These are phyloP conservation scores for Trichoderma simmonsii DNA, from an alignment of 2,329 filamentous ascomycete species.

Conservation along the genomic window DNA sequence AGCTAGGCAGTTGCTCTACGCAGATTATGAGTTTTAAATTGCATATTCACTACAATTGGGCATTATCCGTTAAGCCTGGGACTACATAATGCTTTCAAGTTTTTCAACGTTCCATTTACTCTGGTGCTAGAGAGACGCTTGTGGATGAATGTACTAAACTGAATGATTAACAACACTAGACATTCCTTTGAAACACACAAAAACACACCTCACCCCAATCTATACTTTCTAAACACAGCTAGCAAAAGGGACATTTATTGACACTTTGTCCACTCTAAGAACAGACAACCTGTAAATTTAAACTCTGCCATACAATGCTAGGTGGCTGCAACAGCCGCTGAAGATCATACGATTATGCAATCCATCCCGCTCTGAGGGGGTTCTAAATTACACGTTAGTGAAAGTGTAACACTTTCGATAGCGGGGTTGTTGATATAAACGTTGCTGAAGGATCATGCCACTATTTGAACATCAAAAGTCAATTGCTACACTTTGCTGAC, in stretches of 20 bases:
- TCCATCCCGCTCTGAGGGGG: neutral
- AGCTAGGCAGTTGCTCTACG: neutral
- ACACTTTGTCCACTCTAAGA: neutral
- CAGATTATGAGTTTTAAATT: neutral
- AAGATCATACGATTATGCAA: neutral
- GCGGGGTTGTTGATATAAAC: neutral
- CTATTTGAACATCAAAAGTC: neutral
- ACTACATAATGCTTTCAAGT: neutral
- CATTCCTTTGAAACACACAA: too few species aligned
- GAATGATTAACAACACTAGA: too few species aligned
- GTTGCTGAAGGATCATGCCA: neutral
- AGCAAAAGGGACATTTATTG: too few species aligned
- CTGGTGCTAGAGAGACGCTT: neutral
- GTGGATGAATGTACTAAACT: too few species aligned
- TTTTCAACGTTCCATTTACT: neutral
- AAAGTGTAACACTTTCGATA: neutral
- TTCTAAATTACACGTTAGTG: neutral
- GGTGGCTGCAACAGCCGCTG: neutral
- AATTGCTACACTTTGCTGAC: neutral
- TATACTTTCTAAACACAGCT: too few species aligned
- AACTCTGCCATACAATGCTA: neutral
- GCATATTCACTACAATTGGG: neutral
- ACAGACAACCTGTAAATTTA: neutral
- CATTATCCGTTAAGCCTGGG: neutral
- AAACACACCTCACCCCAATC: too few species aligned